phyloP scores from a whole-genome alignment of 176 grass and related monocot species.

The Oryza glumipatula region DNA sequence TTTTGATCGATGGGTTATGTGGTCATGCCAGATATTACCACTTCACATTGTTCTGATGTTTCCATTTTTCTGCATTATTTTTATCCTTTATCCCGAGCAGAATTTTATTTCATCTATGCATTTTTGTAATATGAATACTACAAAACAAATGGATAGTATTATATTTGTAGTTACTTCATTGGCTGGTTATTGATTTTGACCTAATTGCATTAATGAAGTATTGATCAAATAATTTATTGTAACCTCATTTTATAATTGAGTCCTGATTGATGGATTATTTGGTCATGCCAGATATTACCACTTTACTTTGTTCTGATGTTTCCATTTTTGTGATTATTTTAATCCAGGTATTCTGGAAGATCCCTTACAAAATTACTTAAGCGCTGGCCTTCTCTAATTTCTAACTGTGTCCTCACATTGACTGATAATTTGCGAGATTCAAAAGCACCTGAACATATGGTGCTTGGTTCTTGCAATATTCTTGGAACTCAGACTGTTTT shows the following conservation, averaged over 20 bases:
- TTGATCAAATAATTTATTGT: background rate
- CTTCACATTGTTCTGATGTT: constrained; percentile 19
- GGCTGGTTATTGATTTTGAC: background rate
- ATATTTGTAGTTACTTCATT: background rate
- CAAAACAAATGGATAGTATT: background rate
- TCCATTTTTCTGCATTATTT: constrained; percentile 43
- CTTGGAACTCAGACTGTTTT: constrained; percentile 74
- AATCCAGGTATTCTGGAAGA: constrained; percentile 80
- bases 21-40: background rate
- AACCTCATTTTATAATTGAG: constrained; percentile 14
- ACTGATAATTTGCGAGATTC: constrained; percentile 63
- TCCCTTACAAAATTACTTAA: constrained; percentile 83
- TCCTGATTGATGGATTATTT: constrained; percentile 17
- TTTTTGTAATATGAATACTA: background rate
- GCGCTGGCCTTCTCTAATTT: constrained; percentile 79
- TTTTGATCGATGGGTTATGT: constrained; percentile 16
- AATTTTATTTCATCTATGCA: background rate
- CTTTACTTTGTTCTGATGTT: constrained; percentile 22
- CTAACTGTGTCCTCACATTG: constrained; percentile 69
- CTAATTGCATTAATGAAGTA: background rate
- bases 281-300: background rate
- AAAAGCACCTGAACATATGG: constrained; percentile 75
- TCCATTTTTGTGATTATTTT: constrained; percentile 43
- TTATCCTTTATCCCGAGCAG: background rate
- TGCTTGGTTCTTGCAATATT: constrained; percentile 87